Base-by-base conservation (phyloP, 306 rosid genomes). In the Prunus mira region DNA sequence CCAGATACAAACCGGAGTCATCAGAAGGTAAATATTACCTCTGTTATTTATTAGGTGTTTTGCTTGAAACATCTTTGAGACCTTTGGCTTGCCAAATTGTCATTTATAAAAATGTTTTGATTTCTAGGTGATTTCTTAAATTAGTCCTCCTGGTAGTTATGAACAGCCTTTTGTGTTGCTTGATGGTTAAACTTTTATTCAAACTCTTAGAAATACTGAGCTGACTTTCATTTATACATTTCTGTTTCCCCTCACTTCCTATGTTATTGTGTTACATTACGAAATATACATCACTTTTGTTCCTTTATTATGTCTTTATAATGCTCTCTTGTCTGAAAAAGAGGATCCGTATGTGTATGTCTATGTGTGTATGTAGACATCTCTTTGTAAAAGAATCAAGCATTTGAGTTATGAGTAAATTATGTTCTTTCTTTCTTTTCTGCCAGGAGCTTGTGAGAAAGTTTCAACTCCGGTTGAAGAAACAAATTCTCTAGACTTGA, bases 1-100 rank as follows among this genome's bases (percentile, higher is more conserved):
- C 98, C 79, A 86, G 93, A 87, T 89, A 82, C 89, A 94, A 89
- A 84, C 97, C 96, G 20, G 98, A 90, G 83, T 67, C 95, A 52
- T 69, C 95, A 75, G 97, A 92, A 84, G 98, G 96, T 92, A 90
- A 80, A 24, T 57, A 65, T 61, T 68, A 64, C 62, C 78, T 73
- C 62, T 78, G 56, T 80, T 49, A 61, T 50, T 79, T 61, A 30
- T 83, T 71, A 65, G 12, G 47, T 64, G 24, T 46, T 72, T 79
- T 71, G 32, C 60, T 71, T 60, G 12, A 68, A 45, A 9, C 14
- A 57, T 38, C 25, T 57, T 72, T 22, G 28, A 57, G 38, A 57
- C 12, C 19, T 18, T 15, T 73, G 18, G 17, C 8, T 73, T 18
- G 13, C 27, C 43, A 52, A 67, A 62, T 65, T 19, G 32, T 62